Conservation (phyloP, 2,329 filamentous ascomycete species). For the Mollisia scopiformis region DNA sequence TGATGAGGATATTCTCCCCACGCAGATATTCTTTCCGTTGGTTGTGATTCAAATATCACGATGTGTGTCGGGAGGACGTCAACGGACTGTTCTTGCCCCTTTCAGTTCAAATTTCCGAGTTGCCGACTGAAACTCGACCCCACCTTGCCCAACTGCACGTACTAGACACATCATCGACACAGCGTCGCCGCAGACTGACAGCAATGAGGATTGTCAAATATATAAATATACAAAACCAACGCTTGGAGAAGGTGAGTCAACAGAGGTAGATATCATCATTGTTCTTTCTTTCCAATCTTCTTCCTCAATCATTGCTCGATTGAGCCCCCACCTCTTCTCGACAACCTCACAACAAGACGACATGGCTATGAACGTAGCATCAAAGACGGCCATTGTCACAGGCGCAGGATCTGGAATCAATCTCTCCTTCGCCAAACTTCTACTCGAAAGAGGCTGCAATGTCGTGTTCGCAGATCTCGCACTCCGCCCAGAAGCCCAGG, state of each 20-base stretch:
- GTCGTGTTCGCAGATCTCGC: constrained; percentile 49
- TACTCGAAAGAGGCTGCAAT: constrained; percentile 46
- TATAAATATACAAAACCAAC: not conserved
- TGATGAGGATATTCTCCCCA: not conserved
- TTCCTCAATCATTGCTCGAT: not conserved
- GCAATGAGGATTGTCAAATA: not conserved
- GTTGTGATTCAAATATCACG: not conserved
- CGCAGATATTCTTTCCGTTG: not conserved
- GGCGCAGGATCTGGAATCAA: constrained; percentile 58
- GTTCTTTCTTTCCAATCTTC: not conserved
- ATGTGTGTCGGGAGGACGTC: not conserved
- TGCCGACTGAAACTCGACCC: not conserved
- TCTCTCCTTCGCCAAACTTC: constrained; percentile 46
- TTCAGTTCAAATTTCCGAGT: not conserved
- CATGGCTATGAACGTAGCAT: constrained; percentile 41
- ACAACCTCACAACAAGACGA: not conserved
- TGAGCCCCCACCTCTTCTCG: not conserved
- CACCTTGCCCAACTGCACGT: not conserved
- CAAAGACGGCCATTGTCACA: constrained; percentile 55
- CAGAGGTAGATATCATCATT: not conserved
- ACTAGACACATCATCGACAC: not conserved
- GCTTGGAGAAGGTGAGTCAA: not conserved
- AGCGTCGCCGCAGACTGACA: not conserved
- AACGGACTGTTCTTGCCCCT: not conserved
- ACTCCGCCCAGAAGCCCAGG: constrained; percentile 46